Conservation (phyloP, 768 basidiomycete genomes). For the Panaeolus papilionaceus region DNA sequence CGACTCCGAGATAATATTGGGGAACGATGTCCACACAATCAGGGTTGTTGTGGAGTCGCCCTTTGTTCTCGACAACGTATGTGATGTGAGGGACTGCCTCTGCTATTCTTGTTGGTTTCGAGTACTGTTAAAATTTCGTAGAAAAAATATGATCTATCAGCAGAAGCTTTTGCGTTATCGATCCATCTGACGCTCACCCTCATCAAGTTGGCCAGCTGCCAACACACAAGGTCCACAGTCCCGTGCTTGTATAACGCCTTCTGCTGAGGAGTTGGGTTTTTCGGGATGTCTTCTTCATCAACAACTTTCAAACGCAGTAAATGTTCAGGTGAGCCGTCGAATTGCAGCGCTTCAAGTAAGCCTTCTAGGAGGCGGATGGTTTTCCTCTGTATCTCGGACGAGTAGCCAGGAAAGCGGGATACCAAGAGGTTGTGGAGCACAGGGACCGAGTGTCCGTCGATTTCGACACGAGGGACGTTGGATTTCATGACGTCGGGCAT, state of each 20-base stretch:
- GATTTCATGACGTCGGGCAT: background rate
- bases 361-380: background rate
- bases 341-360: background rate
- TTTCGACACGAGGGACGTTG: background rate
- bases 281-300: no score
- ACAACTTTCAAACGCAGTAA: background rate
- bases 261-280: no score
- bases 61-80: background rate
- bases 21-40: background rate
- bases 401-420: background rate
- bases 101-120: constrained; percentile 4
- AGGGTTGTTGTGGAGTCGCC: background rate
- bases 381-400: background rate
- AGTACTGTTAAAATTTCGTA: background rate
- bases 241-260: no score
- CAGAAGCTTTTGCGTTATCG: no score
- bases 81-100: background rate
- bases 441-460: background rate
- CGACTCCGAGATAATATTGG: constrained; percentile 8
- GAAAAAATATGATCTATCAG: no score
- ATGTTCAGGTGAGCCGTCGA: background rate
- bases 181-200: background rate
- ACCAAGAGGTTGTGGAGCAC: background rate
- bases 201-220: no score
- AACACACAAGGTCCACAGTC: no score